A percentile compares a stretch with the other conserved stretches of the same genome.
These are phyloP conservation scores for Filosporella fistucella DNA, from an alignment of 495 filamentous ascomycete species.

Conservation along the genomic window DNA sequence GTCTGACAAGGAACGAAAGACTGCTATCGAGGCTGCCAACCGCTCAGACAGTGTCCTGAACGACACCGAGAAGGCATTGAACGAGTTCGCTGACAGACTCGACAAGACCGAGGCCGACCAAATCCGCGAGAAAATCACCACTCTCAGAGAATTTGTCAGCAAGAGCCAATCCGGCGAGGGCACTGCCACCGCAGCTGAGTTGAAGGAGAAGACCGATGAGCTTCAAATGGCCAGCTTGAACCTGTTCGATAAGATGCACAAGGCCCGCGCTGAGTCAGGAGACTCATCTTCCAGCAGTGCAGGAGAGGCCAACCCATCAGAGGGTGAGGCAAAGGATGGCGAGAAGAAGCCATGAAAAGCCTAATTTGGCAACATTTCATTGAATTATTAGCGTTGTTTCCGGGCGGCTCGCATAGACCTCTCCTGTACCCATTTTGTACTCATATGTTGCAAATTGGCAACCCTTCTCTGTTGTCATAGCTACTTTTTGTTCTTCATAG, in stretches of 20 bases:
- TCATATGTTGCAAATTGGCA: slow-evolving; percentile 24
- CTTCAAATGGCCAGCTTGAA: slow-evolving; percentile 92
- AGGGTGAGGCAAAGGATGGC: slow-evolving; percentile 48
- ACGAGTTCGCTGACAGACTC: slow-evolving; percentile 91
- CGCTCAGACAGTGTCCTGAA: slow-evolving; percentile 92
- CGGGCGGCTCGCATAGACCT: slow-evolving; percentile 22
- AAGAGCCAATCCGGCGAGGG: slow-evolving; percentile 94
- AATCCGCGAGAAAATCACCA: slow-evolving; percentile 89
- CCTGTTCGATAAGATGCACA: slow-evolving; percentile 99
- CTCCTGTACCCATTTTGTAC: slow-evolving; percentile 24
- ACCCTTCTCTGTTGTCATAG: slow-evolving; percentile 26
- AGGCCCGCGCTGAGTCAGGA: slow-evolving; percentile 67
- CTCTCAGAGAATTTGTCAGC: slow-evolving; percentile 83
- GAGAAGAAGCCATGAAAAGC: slow-evolving; percentile 60
- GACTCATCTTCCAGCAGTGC: slow-evolving; percentile 37
- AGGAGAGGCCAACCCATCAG: slow-evolving; percentile 40
- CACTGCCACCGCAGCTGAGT: slow-evolving; percentile 74
- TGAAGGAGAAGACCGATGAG: slow-evolving; percentile 98
- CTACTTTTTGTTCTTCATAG: slow-evolving; percentile 22
- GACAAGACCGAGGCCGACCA: slow-evolving; percentile 93
- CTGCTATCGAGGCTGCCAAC: slow-evolving; percentile 92
- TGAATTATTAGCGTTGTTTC: slow-evolving; percentile 18
- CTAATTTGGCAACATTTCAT: slow-evolving; percentile 12
- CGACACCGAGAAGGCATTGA: slow-evolving; percentile 97
- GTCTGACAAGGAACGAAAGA: slow-evolving; percentile 94